A percentile compares a stretch with the other conserved stretches of the same genome.
phyloP scores from a whole-genome alignment of 2,329 filamentous ascomycete species.

The Fusarium sp. region DNA sequence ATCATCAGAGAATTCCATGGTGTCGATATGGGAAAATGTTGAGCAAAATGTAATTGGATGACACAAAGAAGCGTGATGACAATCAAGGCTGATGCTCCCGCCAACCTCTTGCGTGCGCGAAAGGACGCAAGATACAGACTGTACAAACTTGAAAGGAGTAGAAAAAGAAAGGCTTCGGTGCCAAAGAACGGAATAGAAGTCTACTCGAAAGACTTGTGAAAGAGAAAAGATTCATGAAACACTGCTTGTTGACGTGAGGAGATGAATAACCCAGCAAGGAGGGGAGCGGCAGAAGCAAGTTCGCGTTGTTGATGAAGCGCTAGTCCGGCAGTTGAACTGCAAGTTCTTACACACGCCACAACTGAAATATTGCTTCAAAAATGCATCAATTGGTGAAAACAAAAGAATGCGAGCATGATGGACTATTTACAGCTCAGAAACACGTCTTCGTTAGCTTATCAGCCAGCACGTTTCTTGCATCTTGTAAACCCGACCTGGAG shows the following conservation, averaged over 20 bases:
- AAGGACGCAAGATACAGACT: background rate
- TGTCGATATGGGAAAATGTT: slow-evolving; percentile 1
- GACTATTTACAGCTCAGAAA: background rate
- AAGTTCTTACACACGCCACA: slow-evolving; percentile 7
- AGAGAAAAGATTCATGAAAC: background rate
- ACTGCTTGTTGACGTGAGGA: slow-evolving; percentile 31
- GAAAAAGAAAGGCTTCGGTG: background rate
- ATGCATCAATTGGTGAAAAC: background rate
- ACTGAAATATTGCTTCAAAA: background rate
- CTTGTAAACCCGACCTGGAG: slow-evolving; percentile 5
- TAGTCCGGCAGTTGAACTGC: slow-evolving; percentile 26
- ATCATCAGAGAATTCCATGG: slow-evolving; percentile 56
- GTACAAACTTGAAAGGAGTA: background rate
- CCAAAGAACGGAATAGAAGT: background rate
- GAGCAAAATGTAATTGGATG: background rate
- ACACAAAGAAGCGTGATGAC: background rate
- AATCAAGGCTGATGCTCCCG: slow-evolving; percentile 10
- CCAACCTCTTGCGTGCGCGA: background rate
- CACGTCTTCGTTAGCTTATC: background rate
- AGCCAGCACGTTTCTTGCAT: background rate
- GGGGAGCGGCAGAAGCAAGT: slow-evolving; percentile 37
- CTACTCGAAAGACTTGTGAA: background rate
- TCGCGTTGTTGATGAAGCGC: slow-evolving; percentile 29
- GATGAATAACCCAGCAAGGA: slow-evolving; percentile 10
- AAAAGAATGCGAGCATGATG: no score